phyloP scores from a whole-genome alignment of 768 basidiomycete genomes.

The Hysterangium stoloniferum region DNA sequence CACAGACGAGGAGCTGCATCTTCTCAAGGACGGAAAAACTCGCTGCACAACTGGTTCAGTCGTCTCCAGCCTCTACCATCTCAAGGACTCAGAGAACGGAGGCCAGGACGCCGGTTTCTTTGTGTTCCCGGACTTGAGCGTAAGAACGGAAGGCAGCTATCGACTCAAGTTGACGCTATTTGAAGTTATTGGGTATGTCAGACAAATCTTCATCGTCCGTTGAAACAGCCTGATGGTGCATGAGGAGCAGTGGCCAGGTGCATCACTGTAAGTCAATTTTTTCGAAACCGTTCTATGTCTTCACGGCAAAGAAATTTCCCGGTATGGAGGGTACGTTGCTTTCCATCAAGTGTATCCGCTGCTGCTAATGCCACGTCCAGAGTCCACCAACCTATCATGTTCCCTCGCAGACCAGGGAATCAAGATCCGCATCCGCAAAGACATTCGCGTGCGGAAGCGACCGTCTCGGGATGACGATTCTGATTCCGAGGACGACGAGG shows the following conservation, averaged over 20 bases:
- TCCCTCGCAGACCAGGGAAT: slow-evolving; percentile 94
- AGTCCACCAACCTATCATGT: slow-evolving; percentile 82
- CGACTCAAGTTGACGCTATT: slow-evolving; percentile 71
- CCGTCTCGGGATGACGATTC: slow-evolving; percentile 27
- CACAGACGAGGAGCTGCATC: slow-evolving; percentile 82
- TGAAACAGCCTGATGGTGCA: slow-evolving; percentile 1
- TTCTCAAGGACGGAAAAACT: slow-evolving; percentile 87
- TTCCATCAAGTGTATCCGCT: neutral
- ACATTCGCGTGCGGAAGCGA: slow-evolving; percentile 76
- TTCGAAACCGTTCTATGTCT: slow-evolving; percentile 87
- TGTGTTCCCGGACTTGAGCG: slow-evolving; percentile 91
- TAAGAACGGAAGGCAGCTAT: slow-evolving; percentile 88
- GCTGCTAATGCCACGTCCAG: slow-evolving; percentile 29
- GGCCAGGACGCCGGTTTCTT: slow-evolving; percentile 84
- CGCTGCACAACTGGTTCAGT: slow-evolving; percentile 87
- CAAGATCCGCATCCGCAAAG: slow-evolving; percentile 90
- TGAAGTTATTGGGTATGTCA: slow-evolving; percentile 83
- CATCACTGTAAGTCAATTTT: slow-evolving; percentile 87
- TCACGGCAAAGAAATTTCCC: slow-evolving; percentile 93
- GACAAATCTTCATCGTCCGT: slow-evolving; percentile 7
- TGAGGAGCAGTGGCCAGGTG: slow-evolving; percentile 57
- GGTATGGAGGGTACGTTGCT: slow-evolving; percentile 78
- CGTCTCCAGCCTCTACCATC: slow-evolving; percentile 84
- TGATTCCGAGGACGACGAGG: slow-evolving; percentile 18
- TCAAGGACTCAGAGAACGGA: slow-evolving; percentile 63